These are phyloP conservation scores for Chlorella sp. DNA, from an alignment of 139 green algal genomes.

Conservation along the genomic window DNA sequence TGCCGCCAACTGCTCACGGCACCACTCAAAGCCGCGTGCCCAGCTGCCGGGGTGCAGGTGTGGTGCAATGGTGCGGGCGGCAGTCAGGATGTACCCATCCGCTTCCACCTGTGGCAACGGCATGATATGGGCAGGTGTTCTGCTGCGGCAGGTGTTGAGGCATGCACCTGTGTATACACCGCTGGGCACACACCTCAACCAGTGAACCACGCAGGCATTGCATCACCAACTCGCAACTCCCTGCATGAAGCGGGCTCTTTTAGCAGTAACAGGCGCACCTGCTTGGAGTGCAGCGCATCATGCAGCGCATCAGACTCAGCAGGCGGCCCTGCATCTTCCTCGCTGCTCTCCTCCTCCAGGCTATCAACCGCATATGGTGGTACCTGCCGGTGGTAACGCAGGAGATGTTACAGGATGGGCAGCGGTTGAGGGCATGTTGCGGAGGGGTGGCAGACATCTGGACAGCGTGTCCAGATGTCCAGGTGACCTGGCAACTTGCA, in stretches of 20 bases:
- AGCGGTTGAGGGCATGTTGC: too few relatives aligned
- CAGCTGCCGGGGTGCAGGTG: conserved; percentile 61
- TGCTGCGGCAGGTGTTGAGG: too few relatives aligned
- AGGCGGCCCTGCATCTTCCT: conserved; percentile 39
- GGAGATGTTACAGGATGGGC: too few relatives aligned
- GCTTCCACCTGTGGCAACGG: not conserved
- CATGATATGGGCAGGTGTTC: too few relatives aligned
- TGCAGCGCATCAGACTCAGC: conserved; percentile 57
- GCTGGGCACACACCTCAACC: too few relatives aligned
- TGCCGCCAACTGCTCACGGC: conserved; percentile 62
- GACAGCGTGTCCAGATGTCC: too few relatives aligned
- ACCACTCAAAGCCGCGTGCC: conserved; percentile 75
- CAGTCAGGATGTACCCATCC: conserved; percentile 56
- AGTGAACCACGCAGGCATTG: too few relatives aligned
- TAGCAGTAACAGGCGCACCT: conserved; percentile 23
- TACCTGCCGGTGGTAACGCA: not conserved
- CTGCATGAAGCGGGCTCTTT: too few relatives aligned
- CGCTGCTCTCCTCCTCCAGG: conserved; percentile 23
- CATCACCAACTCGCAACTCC: too few relatives aligned
- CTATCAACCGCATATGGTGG: conserved; percentile 13
- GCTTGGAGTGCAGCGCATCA: conserved; percentile 59
- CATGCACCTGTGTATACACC: too few relatives aligned
- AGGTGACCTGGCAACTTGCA: too few relatives aligned
- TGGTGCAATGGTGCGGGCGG: conserved; percentile 76
- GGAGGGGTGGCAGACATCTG: too few relatives aligned